Evolutionary conservation across 2,329 filamentous ascomycete species (phyloP), one percentile per base, ranked within the genome.

Genomic region (Xylaria sp.): DNA sequence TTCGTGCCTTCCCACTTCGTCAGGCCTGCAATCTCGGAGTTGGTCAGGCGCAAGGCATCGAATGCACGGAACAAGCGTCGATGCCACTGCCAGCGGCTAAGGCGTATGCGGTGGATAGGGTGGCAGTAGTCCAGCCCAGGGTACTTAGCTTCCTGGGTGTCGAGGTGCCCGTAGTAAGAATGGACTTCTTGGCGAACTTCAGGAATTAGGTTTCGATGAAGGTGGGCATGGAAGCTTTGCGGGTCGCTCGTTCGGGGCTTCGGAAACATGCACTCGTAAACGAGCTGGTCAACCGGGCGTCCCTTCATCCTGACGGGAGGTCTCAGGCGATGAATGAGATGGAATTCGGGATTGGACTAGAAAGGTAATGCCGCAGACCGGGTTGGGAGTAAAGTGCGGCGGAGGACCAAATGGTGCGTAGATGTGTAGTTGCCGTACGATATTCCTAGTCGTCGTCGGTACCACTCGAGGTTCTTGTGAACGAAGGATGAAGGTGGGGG

Each of bases 1-100:
- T 87, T 85, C 8, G 89, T 92, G 52, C 89, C 89, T 74, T 92
- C 89, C 89, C 89, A 93, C 66, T 89, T 87, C 54, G 89, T 92
- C 68, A 92, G 77, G 44, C 78, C 77, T 49, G 84, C 79, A 62
- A 93, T 90, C 69, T 93, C 89, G 63, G 78, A 75, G 52, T 83
- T 75, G 7, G 89, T 93, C 38, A 92, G 77, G 40, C 79, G 80
- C 20, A 92, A 78, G 21, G 72, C 75, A 71, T 92, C 88, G 65
- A 93, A 91, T 22, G 89, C 88, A 39, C 85, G 83, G 71, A 93
- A 92, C 11, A 93, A 81, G 52, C 86, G 83, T 57, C 85, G 81
- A 71, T 93, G 89, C 83, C 90, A 91, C 16, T 81, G 83, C 78
- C 88, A 92, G 55, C 89, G 86, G 63, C 85, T 83, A 7, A 93